Base-by-base conservation (phyloP, 1,284 basidiomycete species). In the Marasmius tenuissimus region DNA sequence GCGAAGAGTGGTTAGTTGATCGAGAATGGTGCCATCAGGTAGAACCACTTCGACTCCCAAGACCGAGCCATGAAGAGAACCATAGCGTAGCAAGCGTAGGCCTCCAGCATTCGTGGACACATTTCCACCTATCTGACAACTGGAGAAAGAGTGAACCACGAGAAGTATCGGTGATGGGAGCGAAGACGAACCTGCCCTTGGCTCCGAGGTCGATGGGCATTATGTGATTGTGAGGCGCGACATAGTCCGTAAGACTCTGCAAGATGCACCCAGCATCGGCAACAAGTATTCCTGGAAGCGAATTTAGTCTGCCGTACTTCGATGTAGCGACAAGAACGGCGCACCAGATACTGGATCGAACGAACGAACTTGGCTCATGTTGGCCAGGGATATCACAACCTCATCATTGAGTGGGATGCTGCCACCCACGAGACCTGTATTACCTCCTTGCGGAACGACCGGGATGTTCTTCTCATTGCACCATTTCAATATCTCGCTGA, bases 201-300 rank as follows among this genome's bases (percentile, higher is more conserved):
- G 97, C 97, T 57, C 97, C 97, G 6, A 99, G 82, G 73, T 99
- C 97, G 48, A 99, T 85, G 4, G 97, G 97, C 89, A 99, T 96
- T 75, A 98, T 96, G 75, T 98, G 94, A 64, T 96, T 87, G 70
- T 96, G 83, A 9, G 94, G 91, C 3, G 89, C 88, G 55, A 99
- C 85, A 72, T 93, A 87, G 74, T 96, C 91, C 59, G 94, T 92
- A 35, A 98, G 84, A 10, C 87, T 85, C 72, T 99, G 93, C n/a
- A 99, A 86, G 66, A 99, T 88, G 75, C 95, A 96, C 35, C 97
- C 97, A 1, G 96, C 95, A 74, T 99, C 90, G 42, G 89, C 87
- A 14, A 92, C 88, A 60, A 92, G 75, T 56, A 89, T 84, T 60
- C 90, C 91, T 91, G 66, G 34, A 64, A 45, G 12, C 51, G 40